Evolutionary conservation across 148 eudicot genomes (phyloP).

Genomic region (Simmondsia chinensis): DNA sequence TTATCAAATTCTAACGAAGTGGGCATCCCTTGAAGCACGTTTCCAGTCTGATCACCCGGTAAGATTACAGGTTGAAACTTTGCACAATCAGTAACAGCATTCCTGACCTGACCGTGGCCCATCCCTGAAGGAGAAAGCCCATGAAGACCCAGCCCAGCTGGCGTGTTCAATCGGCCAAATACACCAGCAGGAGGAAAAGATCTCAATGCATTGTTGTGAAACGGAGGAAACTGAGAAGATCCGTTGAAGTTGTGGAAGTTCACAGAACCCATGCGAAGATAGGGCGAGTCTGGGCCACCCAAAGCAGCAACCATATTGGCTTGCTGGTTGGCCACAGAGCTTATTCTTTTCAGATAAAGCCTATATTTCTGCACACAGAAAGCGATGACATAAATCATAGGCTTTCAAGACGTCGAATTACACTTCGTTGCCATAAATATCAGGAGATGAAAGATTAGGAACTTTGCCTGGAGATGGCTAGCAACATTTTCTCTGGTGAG

Average conservation of each 20-base stretch:
- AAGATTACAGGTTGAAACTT: constrained; percentile 22
- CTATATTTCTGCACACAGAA: constrained; percentile 49
- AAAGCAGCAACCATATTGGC: constrained; percentile 57
- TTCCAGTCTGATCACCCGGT: constrained; percentile 29
- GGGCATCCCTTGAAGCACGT: constrained; percentile 46
- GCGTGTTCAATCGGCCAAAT: constrained; percentile 43
- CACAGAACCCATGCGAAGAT: constrained; percentile 30
- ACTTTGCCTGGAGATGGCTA: constrained; percentile 64
- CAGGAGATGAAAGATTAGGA: background rate
- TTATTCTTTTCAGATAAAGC: constrained; percentile 48
- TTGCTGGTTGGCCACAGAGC: constrained; percentile 46
- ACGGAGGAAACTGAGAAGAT: constrained; percentile 24
- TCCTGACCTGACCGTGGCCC: constrained; percentile 27
- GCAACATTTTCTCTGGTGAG: constrained; percentile 68
- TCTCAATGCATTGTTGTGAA: constrained; percentile 29
- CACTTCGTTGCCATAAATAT: background rate
- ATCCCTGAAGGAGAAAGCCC: constrained; percentile 37
- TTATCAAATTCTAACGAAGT: constrained; percentile 40
- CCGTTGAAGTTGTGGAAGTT: constrained; percentile 26
- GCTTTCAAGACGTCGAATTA: background rate
- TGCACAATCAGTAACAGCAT: constrained; percentile 13
- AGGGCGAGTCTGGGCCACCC: constrained; percentile 36
- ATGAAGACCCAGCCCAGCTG: constrained; percentile 30
- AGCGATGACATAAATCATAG: background rate
- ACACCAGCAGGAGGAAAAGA: constrained; percentile 33